Evolutionary conservation across 805 yeast species (phyloP), one percentile per base, ranked within the genome.

Genomic region (Torulaspora delbrueckii): DNA sequence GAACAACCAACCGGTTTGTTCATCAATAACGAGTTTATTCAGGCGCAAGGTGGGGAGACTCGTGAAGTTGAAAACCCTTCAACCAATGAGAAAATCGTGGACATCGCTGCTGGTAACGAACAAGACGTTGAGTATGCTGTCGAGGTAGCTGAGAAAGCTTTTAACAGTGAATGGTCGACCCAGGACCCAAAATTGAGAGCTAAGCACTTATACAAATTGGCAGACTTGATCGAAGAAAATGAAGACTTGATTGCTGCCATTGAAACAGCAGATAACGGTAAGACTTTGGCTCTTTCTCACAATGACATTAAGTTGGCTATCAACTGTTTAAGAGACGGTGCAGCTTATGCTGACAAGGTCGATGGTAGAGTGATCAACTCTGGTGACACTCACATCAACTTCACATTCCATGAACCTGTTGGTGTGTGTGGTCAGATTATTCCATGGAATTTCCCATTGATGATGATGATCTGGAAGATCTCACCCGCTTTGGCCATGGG

Each of bases 1-100:
- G 74, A 78, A 42, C 95, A 86, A 71, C 96, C 96, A 57, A 82
- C 85, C 8, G 96, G 96, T 52, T 71, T 90, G 57, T 90, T 86
- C 75, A 87, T 90, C 66, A 84, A 87, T 73, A 86, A 86, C 68
- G 86, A 86, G 66, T 87, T 84, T 59, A 82, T 83, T 45, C 58
- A 70, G 40, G 75, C 86, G 6, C 66, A 69, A 27, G 76, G 77
- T 44, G 77, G 76, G 44, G 71, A 77, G 58, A 78, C 81, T n/a
- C 70, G 84, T 47, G 62, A 69, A 4, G 77, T 74, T 12, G 76
- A 76, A 43, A 69, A 74, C 47, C 86, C 86, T 42, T 69, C 84
- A 4, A 84, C 87, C 10, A 86, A 79, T 55, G 81, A 80, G 58
- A 70, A 68, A 28, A 73, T 84, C 42, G 70, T 79, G 28, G 71